Evolutionary conservation across 2,329 filamentous ascomycete species (phyloP).

Genomic region (Cryphonectria parasitica): DNA sequence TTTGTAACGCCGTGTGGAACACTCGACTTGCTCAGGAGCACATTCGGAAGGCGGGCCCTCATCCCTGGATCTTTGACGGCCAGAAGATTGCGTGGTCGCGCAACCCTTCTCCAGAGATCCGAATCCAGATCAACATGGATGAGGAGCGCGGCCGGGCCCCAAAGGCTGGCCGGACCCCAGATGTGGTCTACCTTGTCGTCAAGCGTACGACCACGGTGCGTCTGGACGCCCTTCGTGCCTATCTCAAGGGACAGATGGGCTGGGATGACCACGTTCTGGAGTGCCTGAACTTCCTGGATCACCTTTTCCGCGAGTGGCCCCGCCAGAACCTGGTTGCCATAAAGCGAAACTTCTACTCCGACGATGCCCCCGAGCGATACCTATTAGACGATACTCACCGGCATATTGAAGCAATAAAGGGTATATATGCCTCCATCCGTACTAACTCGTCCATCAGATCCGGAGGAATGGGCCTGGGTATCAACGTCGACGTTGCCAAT

Average conservation of each 20-base stretch:
- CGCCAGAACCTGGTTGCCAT: constrained; percentile 69
- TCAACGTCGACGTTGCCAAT: constrained; percentile 93
- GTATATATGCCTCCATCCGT: constrained; percentile 84
- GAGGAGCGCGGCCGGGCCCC: constrained; percentile 51
- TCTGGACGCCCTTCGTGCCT: constrained; percentile 67
- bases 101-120: constrained; percentile 47
- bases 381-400: constrained; percentile 56
- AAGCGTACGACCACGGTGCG: constrained; percentile 69
- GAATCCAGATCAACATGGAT: constrained; percentile 73
- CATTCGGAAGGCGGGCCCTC: constrained; percentile 47
- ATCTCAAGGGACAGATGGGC: constrained; percentile 62
- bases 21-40: constrained; percentile 61
- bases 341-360: constrained; percentile 81
- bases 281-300: constrained; percentile 86
- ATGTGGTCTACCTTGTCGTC: constrained; percentile 65
- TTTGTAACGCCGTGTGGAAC: constrained; percentile 76
- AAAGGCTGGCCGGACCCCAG: constrained; percentile 40
- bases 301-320: constrained; percentile 81
- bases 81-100: constrained; percentile 80
- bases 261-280: constrained; percentile 74
- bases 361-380: constrained; percentile 46
- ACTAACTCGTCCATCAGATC: constrained; percentile 58
- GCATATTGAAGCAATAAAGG: constrained; percentile 76
- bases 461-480: constrained; percentile 65
- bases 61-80: constrained; percentile 75